Evolutionary conservation across 345 rosid genomes (phyloP), one percentile per base, ranked within the genome.

Genomic region (Erucastrum elatum): DNA sequence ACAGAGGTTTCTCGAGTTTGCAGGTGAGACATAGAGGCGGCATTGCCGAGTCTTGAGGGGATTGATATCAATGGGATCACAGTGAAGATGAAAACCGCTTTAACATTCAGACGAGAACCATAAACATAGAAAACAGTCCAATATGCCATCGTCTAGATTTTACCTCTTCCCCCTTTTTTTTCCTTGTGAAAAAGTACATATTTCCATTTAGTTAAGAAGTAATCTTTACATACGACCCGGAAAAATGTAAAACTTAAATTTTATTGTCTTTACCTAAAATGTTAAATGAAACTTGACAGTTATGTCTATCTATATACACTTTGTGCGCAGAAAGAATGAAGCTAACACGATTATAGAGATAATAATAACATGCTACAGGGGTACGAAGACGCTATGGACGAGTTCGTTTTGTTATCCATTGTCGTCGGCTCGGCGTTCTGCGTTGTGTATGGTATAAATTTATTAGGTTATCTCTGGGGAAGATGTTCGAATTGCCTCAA

Each of bases 331-430:
- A 49, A 44, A 75, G 62, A 68, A 15, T 15, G 56, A 49, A 68
- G 60, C 49, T 12, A n/a, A 41, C 60, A 41, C 27, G 15, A 12
- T 4, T n/a, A 25, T 6, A 9, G 8, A 60, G 13, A 58, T 15
- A 29, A 3, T 6, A 66, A 66, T 1, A 53, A 25, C 9, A 35
- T 55, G 56, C 49, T 46, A 8, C 33, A 15, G 16, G 17, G 11
- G 49, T 63, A 53, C n/a, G 17, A 65, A 53, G 44, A 58, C 58
- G 61, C 17, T 2, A 75, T 76, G 79, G 74, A 76, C 34, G 59
- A 30, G 60, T 2, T 29, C 15, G 15, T 33, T 17, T 8, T n/a
- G 1, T 10, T 2, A 33, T 5, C 63, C 27, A 21, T 46, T 5
- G 39, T 61, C 35, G 1, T 61, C 0, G 13, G 27, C 15, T 10